Evolutionary conservation across 768 basidiomycete species (phyloP), one percentile per base, ranked within the genome.

Genomic region (Russula earlei): DNA sequence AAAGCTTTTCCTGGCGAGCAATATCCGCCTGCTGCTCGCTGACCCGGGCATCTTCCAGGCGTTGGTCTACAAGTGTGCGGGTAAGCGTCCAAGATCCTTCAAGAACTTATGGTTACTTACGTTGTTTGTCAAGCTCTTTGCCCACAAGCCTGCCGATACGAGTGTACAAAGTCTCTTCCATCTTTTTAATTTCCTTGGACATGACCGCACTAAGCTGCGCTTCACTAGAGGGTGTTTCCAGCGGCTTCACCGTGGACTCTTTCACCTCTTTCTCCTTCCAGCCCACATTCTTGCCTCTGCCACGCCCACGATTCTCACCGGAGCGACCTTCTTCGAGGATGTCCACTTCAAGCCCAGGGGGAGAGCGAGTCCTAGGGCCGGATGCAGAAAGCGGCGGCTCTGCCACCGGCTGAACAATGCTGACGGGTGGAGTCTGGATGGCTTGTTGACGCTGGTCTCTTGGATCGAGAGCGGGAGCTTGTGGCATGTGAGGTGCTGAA

Each of bases 111-210:
- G 65, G 44, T 22, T 29, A 74, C 87, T 68, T 61, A 91, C 91
- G 83, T 68, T 92, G 89, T 70, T 85, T 91, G 65, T 92, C 91
- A 77, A 93, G 84, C 69, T 93, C 91, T 71, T 87, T 88, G 36
- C 78, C 78, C 61, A 93, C 83, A 49, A 91, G 71, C 42, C 85
- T 81, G n/a, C 84, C 84, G 56, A 93, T 83, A 45, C 84, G 81
- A 37, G 68, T 81, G 60, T 88, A 84, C 47, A 93, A 68, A 62
- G 72, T 89, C 65, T 89, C 87, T 68, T 93, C 90, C 40, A 86
- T 83, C 75, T 84, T 85, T 67, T 77, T 82, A 62, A 91, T 90
- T 70, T 92, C 90, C 65, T 84, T 81, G 42, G 80, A 74, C 49
- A 92, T 72, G 12, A 78, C 73, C 54, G 80, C 76, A 20, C 79